These are phyloP conservation scores for Pichia terricola DNA, from an alignment of 1,139 yeast species.

Conservation along the genomic window DNA sequence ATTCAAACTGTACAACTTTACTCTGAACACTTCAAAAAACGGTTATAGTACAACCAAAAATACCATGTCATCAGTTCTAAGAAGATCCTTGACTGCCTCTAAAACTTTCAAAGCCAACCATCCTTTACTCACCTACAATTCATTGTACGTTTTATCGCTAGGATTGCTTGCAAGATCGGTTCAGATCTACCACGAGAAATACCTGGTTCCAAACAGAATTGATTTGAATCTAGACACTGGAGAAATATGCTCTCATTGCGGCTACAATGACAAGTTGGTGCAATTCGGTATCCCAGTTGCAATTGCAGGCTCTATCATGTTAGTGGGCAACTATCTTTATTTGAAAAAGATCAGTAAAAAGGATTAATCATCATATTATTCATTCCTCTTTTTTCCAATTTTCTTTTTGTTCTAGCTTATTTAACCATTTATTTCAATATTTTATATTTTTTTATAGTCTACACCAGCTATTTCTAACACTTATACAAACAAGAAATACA, in stretches of 20 bases:
- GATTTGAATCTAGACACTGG: no score
- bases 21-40: no score
- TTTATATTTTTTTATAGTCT: no score
- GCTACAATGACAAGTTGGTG: not conserved
- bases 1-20: no score
- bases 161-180: slow-evolving; percentile 5
- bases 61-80: no score
- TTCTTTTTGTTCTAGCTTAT: no score
- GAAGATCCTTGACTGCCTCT: no score
- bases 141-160: slow-evolving; percentile 3
- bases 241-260: slow-evolving; percentile 5
- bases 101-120: not conserved
- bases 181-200: slow-evolving; percentile 5
- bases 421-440: no score
- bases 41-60: no score
- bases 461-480: no score
- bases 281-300: slow-evolving; percentile 7
- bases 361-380: not conserved
- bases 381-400: no score
- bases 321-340: slow-evolving; percentile 11
- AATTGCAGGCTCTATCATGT: slow-evolving; percentile 6
- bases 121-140: slow-evolving; percentile 8
- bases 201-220: not conserved
- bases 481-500: no score
- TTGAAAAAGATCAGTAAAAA: slow-evolving; percentile 6